phyloP scores from a whole-genome alignment of 1,139 yeast genomes.

The Lodderomyces jiufengensis region DNA sequence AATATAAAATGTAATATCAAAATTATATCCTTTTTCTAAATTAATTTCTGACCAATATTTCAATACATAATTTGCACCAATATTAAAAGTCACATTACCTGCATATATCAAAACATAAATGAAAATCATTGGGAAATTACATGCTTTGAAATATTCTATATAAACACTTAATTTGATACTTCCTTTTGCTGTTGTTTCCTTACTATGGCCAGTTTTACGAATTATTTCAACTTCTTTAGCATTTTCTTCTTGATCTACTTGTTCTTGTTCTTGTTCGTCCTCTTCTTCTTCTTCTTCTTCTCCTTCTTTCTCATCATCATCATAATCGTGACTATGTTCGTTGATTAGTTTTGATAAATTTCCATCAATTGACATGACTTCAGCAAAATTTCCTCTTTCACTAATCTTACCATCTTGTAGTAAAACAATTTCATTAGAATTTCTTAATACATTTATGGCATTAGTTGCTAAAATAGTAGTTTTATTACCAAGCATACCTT shows the following conservation, averaged over 20 bases:
- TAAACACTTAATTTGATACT: slow-evolving; percentile 29
- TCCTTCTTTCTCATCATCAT: slow-evolving; percentile 15
- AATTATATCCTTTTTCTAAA: slow-evolving; percentile 17
- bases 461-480: slow-evolving; percentile 38
- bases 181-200: slow-evolving; percentile 28
- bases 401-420: slow-evolving; percentile 25
- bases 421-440: slow-evolving; percentile 28
- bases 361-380: slow-evolving; percentile 19
- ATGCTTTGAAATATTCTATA: slow-evolving; percentile 30
- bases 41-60: slow-evolving; percentile 37
- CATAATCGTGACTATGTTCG: slow-evolving; percentile 18
- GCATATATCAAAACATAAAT: slow-evolving; percentile 23
- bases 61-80: slow-evolving; percentile 27
- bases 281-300: slow-evolving; percentile 13
- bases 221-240: slow-evolving; percentile 15
- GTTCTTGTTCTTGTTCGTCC: slow-evolving; percentile 11
- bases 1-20: slow-evolving; percentile 20
- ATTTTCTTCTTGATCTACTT: slow-evolving; percentile 13
- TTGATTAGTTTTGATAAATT: slow-evolving; percentile 23
- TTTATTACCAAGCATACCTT: slow-evolving; percentile 30
- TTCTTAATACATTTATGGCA: slow-evolving; percentile 31
- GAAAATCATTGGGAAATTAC: slow-evolving; percentile 23
- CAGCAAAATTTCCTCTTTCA: slow-evolving; percentile 32
- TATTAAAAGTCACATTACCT: slow-evolving; percentile 18
- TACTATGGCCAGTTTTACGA: slow-evolving; percentile 21